Evolutionary conservation across 352 stramenopile species (phyloP), one percentile per base, ranked within the genome.

Genomic region (Globisporangium solare): DNA sequence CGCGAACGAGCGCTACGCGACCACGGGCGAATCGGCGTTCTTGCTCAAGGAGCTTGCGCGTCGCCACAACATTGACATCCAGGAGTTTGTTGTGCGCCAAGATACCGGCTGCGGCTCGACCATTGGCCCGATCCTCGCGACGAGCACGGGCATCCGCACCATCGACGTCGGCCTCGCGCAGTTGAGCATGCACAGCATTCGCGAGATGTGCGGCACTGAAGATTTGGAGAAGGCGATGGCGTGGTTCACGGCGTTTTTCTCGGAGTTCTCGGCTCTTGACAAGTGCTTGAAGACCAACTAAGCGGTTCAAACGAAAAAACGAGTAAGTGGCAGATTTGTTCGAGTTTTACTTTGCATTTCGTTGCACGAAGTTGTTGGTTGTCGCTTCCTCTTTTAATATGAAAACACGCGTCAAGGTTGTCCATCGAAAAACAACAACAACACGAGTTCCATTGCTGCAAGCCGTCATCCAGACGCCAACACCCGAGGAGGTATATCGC

Each of bases 161-260:
- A 96, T 99, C 56, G 97, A 99, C 71, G 85, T 99, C 47, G 97
- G 97, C 31, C 89, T 97, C 37, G 91, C 97, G 42, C 96, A 99
- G 71, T 71, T 99, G 21, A 96, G 87, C 51, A 99, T 99, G 97
- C 97, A 99, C 80, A 97, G 79, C 49, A 98, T 96, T 69, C 86
- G 96, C 41, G 96, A 99, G 73, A 92, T 97, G 67, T 98, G 97
- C 81, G 95, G 93, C 52, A 92, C 91, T 18, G 73, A 92, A 48
- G 88, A 96, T 54, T 54, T 96, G 11, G 85, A 89, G 39, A 78
- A 80, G 61, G 56, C 72, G n/a, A 65, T 97, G 18, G 74, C 90
- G 52, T 84, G 96, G 58, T 98, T 99, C 67, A 94, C 78, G 53
- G 84, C 80, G 12, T 98, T 98, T 66, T 98, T 96, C 68, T 87